Percentiles rank a stretch among this genome's conserved stretches.
Evolutionary conservation across 2,329 filamentous ascomycete genomes (phyloP).

Genomic region (Lecanicillium sp.): DNA sequence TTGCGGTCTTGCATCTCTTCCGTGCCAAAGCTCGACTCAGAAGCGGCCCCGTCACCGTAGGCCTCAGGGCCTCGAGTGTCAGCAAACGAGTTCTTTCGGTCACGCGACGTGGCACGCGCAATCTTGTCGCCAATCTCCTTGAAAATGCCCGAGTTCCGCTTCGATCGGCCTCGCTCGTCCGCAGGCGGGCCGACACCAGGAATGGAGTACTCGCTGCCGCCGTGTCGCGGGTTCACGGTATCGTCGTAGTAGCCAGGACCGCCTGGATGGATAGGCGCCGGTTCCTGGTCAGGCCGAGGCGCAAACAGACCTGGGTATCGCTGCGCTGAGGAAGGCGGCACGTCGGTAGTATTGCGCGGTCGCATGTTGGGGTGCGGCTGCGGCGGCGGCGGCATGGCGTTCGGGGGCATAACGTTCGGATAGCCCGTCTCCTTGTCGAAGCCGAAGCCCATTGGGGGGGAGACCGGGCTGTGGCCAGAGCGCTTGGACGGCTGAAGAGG

Average conservation of each 20-base stretch:
- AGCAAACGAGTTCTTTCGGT: conserved; percentile 25
- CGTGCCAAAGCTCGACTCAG: conserved; percentile 34
- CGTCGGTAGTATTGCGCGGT: conserved; percentile 27
- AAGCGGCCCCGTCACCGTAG: conserved; percentile 33
- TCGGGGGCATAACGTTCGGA: conserved; percentile 15
- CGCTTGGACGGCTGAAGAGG: conserved; percentile 37
- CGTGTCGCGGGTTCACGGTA: conserved; percentile 33
- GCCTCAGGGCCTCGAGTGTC: conserved; percentile 17
- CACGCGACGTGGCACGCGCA: conserved; percentile 26
- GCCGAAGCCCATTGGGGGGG: conserved; percentile 27
- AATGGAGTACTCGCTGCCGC: conserved; percentile 33
- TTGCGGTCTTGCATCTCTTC: conserved; percentile 33
- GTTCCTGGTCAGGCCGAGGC: conserved; percentile 16
- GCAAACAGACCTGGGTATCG: conserved; percentile 45
- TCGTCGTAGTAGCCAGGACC: conserved; percentile 20
- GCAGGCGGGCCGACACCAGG: conserved; percentile 30
- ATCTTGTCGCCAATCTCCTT: conserved; percentile 45
- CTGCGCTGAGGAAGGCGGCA: conserved; percentile 46
- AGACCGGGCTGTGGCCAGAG: conserved; percentile 25
- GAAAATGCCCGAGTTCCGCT: conserved; percentile 41
- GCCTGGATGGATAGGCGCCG: neutral
- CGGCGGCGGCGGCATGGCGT: conserved; percentile 12
- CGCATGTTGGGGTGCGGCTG: conserved; percentile 15
- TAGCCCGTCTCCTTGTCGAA: conserved; percentile 48
- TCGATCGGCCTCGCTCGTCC: conserved; percentile 31